Evolutionary conservation across 495 filamentous ascomycete genomes (phyloP).

Genomic region (Podospora anserina): DNA sequence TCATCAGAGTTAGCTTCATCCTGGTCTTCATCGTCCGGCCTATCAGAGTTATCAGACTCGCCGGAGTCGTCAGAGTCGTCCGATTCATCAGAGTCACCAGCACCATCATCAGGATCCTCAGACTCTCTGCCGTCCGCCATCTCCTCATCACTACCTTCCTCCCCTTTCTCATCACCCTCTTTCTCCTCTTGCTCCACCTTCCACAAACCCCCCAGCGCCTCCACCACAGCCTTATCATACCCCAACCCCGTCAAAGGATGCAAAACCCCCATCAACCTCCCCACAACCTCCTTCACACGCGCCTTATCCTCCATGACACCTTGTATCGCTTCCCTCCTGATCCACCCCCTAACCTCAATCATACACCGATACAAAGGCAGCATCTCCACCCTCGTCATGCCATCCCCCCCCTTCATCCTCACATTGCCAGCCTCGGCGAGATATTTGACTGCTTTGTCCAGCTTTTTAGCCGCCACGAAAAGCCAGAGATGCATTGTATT

Average conservation of each 20-base stretch:
- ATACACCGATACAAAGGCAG: background rate
- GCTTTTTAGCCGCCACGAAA: background rate
- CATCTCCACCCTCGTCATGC: background rate
- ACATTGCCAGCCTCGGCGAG: background rate
- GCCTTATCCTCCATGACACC: background rate
- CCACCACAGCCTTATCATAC: background rate
- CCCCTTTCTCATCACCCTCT: background rate
- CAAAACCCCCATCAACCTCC: background rate
- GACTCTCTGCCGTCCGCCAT: background rate
- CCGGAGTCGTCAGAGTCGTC: background rate
- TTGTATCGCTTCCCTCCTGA: background rate
- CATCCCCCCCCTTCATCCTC: background rate
- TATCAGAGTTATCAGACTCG: background rate
- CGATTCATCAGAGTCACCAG: background rate
- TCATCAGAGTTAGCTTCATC: background rate
- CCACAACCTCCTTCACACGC: background rate
- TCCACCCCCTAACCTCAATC: background rate
- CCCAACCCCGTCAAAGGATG: background rate
- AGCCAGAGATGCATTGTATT: background rate
- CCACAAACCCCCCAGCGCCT: background rate
- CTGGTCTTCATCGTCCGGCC: background rate
- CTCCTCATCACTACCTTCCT: background rate
- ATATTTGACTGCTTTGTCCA: background rate
- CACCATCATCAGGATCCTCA: background rate
- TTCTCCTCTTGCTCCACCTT: background rate